A percentile compares a stretch with the other conserved stretches of the same genome.
phyloP scores from a whole-genome alignment of 495 filamentous ascomycete genomes.

The Xylaria acuta region DNA sequence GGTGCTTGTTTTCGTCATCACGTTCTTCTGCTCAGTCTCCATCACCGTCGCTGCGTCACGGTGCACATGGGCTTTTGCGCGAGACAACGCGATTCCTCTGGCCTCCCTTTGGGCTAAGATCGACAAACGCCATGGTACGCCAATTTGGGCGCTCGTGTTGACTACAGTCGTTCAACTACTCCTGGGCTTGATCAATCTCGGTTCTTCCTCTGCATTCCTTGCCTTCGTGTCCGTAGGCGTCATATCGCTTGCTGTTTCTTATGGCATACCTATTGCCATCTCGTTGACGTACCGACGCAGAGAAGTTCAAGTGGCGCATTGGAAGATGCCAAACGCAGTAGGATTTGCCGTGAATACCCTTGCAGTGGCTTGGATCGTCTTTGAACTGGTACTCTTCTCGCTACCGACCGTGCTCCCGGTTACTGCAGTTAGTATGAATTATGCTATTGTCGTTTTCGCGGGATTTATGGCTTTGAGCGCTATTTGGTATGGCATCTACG shows the following conservation, averaged over 20 bases:
- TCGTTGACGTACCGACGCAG: constrained; percentile 34
- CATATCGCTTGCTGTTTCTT: constrained; percentile 66
- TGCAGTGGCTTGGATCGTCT: constrained; percentile 54
- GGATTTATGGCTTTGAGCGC: constrained; percentile 61
- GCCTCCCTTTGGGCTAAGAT: constrained; percentile 65
- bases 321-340: constrained; percentile 58
- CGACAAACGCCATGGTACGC: constrained; percentile 51
- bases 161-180: constrained; percentile 59
- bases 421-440: constrained; percentile 64
- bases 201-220: constrained; percentile 60
- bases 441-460: constrained; percentile 67
- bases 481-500: constrained; percentile 49
- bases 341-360: constrained; percentile 54
- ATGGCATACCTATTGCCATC: constrained; percentile 64
- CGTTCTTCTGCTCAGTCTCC: constrained; percentile 60
- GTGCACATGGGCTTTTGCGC: constrained; percentile 62
- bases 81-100: constrained; percentile 67
- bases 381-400: constrained; percentile 68
- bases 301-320: constrained; percentile 57
- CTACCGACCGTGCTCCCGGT: constrained; percentile 68
- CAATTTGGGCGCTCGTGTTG: constrained; percentile 60
- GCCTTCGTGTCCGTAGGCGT: constrained; percentile 64
- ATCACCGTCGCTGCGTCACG: constrained; percentile 58
- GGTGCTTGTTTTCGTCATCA: constrained; percentile 70
- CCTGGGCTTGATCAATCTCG: constrained; percentile 60